A percentile compares a stretch with the other conserved stretches of the same genome.
These are phyloP conservation scores for Salvia rosmarinus DNA, from an alignment of 257 asterid species.

Conservation along the genomic window DNA sequence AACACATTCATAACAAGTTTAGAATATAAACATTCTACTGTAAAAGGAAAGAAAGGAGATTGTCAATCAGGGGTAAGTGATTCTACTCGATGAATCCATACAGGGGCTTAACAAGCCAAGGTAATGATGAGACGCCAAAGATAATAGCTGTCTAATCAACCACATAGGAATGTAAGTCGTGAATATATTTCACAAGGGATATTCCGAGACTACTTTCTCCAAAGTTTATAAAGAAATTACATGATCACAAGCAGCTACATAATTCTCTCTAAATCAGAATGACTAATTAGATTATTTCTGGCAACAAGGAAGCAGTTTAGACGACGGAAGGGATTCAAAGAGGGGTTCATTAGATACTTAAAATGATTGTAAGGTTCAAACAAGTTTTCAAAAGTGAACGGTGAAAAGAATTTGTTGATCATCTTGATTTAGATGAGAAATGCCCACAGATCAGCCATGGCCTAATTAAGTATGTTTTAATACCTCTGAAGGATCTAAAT, in stretches of 20 bases:
- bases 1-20: constrained; percentile 10
- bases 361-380: not conserved
- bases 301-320: not conserved
- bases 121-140: constrained; percentile 84
- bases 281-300: not conserved
- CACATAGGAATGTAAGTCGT: constrained; percentile 50
- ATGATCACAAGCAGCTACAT: constrained; percentile 1
- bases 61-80: constrained; percentile 25
- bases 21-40: not conserved
- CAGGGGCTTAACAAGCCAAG: constrained; percentile 96
- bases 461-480: constrained; percentile 34
- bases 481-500: constrained; percentile 97
- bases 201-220: constrained; percentile 2
- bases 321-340: not conserved
- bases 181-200: constrained; percentile 1
- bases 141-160: constrained; percentile 91
- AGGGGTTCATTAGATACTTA: not conserved
- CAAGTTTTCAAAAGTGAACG: not conserved
- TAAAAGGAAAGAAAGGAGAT: constrained; percentile 21
- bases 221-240: constrained; percentile 4
- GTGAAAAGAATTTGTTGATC: not conserved
- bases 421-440: not conserved
- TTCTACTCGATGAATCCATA: constrained; percentile 92
- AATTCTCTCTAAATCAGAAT: not conserved
- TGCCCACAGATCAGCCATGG: not conserved